phyloP scores from a whole-genome alignment of 352 stramenopile genomes.

The Plasmopara muralis region DNA sequence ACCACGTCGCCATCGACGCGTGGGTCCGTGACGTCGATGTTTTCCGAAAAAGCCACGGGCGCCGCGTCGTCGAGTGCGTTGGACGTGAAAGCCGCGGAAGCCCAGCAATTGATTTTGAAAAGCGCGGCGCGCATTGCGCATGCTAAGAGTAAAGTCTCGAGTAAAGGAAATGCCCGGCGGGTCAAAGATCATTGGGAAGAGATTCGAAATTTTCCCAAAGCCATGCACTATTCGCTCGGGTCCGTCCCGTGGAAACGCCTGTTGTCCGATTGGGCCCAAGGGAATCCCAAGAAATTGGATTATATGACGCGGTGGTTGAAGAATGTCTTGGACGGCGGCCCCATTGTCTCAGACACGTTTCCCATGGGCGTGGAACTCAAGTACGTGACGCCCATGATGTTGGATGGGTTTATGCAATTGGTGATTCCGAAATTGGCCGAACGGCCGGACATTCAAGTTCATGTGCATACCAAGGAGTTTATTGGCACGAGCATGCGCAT shows the following conservation, averaged over 20 bases:
- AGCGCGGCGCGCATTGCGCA: slow-evolving; percentile 54
- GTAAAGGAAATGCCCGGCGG: slow-evolving; percentile 68
- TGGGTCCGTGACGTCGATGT: slow-evolving; percentile 29
- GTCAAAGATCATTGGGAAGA: slow-evolving; percentile 88
- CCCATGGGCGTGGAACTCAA: slow-evolving; percentile 86
- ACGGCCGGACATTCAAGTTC: slow-evolving; percentile 75
- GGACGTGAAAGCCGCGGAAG: slow-evolving; percentile 53
- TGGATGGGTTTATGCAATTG: slow-evolving; percentile 86
- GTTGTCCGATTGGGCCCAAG: slow-evolving; percentile 81
- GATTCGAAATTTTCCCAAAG: slow-evolving; percentile 75
- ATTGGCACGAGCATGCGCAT: slow-evolving; percentile 88
- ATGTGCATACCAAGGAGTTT: slow-evolving; percentile 88
- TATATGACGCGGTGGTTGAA: slow-evolving; percentile 88
- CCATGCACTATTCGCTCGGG: slow-evolving; percentile 79
- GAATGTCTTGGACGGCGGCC: slow-evolving; percentile 79
- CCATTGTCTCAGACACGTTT: slow-evolving; percentile 83
- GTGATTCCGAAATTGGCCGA: slow-evolving; percentile 85
- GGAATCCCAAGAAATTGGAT: slow-evolving; percentile 87
- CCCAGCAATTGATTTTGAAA: slow-evolving; percentile 67
- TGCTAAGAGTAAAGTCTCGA: slow-evolving; percentile 61
- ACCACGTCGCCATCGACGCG: slow-evolving; percentile 4
- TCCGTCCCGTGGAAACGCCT: slow-evolving; percentile 83
- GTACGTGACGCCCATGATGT: slow-evolving; percentile 87
- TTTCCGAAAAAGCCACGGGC: slow-evolving; percentile 24
- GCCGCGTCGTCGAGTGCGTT: not conserved